Evolutionary conservation across 2,329 filamentous ascomycete genomes (phyloP).

Genomic region (Trichoderma sp.): DNA sequence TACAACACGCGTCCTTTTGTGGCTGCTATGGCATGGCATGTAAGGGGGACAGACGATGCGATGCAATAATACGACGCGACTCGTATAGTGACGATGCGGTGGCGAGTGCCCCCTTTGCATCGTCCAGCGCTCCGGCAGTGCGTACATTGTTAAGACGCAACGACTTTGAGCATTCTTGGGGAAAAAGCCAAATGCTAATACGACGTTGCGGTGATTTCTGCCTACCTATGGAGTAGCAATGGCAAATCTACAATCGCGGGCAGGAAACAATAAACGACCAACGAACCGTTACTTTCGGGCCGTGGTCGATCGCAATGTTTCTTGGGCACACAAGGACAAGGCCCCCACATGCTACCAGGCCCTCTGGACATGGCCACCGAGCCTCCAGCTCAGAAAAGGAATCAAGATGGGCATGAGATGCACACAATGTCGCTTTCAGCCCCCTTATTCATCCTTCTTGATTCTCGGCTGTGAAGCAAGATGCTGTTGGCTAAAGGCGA

Average conservation of each 20-base stretch:
- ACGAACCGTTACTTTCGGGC: neutral
- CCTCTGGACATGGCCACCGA: neutral
- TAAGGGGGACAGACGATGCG: neutral
- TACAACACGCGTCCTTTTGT: neutral
- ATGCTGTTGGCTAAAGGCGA: too few relatives aligned
- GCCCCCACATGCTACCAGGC: neutral
- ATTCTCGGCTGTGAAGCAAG: neutral
- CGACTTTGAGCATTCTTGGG: neutral
- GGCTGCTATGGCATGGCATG: neutral
- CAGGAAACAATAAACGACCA: neutral
- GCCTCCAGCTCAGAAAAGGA: neutral
- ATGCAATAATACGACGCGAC: neutral
- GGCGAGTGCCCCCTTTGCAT: conserved; percentile 1
- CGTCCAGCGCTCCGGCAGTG: neutral
- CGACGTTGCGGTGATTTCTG: neutral
- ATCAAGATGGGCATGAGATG: neutral
- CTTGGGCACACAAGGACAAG: neutral
- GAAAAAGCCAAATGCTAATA: neutral
- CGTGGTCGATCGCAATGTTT: conserved; percentile 14
- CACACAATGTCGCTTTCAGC: neutral
- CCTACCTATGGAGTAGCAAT: neutral
- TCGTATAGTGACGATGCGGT: neutral
- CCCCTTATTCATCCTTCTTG: neutral
- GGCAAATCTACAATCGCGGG: neutral
- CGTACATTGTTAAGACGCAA: neutral